Evolutionary conservation across 2,329 filamentous ascomycete genomes (phyloP).

Genomic region (Fusarium pseudonygamai): DNA sequence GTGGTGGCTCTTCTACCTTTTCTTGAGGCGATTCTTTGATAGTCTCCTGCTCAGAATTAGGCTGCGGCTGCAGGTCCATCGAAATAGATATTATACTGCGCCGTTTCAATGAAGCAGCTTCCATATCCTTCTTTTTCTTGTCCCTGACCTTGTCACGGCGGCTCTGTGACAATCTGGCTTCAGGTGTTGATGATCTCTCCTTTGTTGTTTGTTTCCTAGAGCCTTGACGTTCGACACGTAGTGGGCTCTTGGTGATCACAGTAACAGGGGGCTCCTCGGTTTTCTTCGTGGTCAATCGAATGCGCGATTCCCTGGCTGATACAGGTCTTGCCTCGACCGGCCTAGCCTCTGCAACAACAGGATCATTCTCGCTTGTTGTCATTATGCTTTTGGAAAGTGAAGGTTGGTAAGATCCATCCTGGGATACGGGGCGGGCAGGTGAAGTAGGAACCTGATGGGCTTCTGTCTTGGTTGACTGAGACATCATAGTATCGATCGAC

Average conservation of each 20-base stretch:
- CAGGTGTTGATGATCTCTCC: slow-evolving; percentile 18
- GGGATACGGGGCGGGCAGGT: slow-evolving; percentile 8
- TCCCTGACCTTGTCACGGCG: slow-evolving; percentile 53
- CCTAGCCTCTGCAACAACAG: slow-evolving; percentile 24
- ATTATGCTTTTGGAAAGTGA: slow-evolving; percentile 37
- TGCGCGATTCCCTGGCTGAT: slow-evolving; percentile 18
- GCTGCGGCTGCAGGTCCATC: not conserved
- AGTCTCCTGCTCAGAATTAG: not conserved
- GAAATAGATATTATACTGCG: slow-evolving; percentile 20
- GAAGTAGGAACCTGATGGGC: slow-evolving; percentile 2
- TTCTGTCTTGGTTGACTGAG: slow-evolving; percentile 18
- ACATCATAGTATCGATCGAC: slow-evolving; percentile 44
- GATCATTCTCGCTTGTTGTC: slow-evolving; percentile 28
- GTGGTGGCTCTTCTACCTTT: slow-evolving; percentile 14
- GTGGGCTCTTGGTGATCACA: slow-evolving; percentile 38
- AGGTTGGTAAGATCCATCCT: slow-evolving; percentile 14
- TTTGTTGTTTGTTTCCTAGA: not conserved
- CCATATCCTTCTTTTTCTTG: slow-evolving; percentile 53
- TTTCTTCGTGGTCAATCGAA: slow-evolving; percentile 19
- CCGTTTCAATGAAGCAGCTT: slow-evolving; percentile 44
- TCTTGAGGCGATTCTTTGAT: not conserved
- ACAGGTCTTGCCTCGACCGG: slow-evolving; percentile 16
- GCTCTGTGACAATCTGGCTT: slow-evolving; percentile 41
- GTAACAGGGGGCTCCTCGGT: slow-evolving; percentile 21
- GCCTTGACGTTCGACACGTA: slow-evolving; percentile 4